phyloP scores from a whole-genome alignment of 2,329 filamentous ascomycete genomes.

The Alternaria rosae region DNA sequence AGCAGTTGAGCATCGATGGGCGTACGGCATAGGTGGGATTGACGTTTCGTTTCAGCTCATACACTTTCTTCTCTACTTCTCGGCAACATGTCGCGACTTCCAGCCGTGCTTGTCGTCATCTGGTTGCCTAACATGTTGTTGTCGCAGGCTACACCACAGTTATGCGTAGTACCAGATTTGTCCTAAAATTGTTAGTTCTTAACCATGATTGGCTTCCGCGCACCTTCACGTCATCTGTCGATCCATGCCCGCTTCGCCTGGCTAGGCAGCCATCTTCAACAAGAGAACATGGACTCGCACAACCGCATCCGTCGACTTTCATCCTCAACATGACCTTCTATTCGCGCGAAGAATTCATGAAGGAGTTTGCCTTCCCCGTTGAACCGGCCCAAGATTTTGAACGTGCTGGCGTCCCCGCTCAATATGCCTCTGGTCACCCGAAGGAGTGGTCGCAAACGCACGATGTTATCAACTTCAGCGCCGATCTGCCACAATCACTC shows the following conservation, averaged over 20 bases:
- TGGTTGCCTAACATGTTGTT: neutral
- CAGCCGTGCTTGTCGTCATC: neutral
- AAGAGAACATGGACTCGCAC: neutral
- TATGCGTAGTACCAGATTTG: neutral
- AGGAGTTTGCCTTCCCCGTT: conserved; percentile 21
- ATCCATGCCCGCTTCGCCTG: conserved; percentile 9
- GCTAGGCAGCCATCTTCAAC: conserved; percentile 16
- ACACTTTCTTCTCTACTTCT: conserved; percentile 20
- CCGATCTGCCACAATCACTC: neutral
- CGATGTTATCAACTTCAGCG: conserved; percentile 18
- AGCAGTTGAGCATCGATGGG: conserved; percentile 34
- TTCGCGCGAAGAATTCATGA: conserved; percentile 16
- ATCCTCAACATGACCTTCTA: conserved; percentile 8
- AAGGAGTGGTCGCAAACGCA: conserved; percentile 22
- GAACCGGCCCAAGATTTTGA: conserved; percentile 25
- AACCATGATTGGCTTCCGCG: neutral
- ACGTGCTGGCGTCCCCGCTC: conserved; percentile 16
- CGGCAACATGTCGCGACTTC: neutral
- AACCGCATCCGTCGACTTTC: neutral
- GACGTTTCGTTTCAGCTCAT: conserved; percentile 46
- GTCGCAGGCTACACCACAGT: neutral
- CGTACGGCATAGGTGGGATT: conserved; percentile 33
- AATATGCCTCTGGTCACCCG: conserved; percentile 26
- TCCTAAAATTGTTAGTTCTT: neutral
- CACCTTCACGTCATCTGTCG: conserved; percentile 14